Percentiles rank a stretch among this genome's conserved stretches.
Evolutionary conservation across 2,329 filamentous ascomycete genomes (phyloP).

Genomic region (Claviceps sorghi): DNA sequence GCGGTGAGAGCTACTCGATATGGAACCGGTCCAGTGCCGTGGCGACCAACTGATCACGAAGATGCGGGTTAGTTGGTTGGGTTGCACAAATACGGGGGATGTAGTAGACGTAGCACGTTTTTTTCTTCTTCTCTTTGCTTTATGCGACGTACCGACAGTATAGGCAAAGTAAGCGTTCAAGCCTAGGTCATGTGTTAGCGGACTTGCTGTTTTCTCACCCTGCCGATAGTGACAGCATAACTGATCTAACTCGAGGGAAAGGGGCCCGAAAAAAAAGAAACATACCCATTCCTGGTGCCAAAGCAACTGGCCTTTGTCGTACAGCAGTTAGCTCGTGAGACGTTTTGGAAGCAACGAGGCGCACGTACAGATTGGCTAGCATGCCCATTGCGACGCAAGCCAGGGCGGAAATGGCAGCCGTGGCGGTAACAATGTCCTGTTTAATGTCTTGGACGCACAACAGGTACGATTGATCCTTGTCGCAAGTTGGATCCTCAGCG

Average conservation of each 20-base stretch:
- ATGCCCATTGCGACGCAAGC: constrained; percentile 74
- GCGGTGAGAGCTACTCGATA: constrained; percentile 68
- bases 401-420: constrained; percentile 66
- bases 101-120: constrained; percentile 7
- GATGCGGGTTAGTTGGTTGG: constrained; percentile 3
- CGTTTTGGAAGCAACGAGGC: neutral
- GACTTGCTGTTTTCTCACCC: neutral
- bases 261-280: neutral
- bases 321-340: constrained; percentile 3
- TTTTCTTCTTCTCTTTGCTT: neutral
- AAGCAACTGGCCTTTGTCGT: constrained; percentile 19
- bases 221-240: neutral
- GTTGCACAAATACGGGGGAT: neutral
- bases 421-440: constrained; percentile 70
- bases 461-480: constrained; percentile 40
- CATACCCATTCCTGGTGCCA: constrained; percentile 30
- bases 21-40: constrained; percentile 58
- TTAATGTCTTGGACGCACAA: constrained; percentile 52
- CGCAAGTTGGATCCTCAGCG: constrained; percentile 37
- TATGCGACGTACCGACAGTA: constrained; percentile 27
- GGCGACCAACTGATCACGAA: constrained; percentile 44
- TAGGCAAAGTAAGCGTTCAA: constrained; percentile 81
- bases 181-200: constrained; percentile 20
- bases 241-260: neutral
- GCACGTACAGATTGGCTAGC: constrained; percentile 54